Base-by-base conservation (phyloP, 768 basidiomycete species). In the Clathrus columnatus region DNA sequence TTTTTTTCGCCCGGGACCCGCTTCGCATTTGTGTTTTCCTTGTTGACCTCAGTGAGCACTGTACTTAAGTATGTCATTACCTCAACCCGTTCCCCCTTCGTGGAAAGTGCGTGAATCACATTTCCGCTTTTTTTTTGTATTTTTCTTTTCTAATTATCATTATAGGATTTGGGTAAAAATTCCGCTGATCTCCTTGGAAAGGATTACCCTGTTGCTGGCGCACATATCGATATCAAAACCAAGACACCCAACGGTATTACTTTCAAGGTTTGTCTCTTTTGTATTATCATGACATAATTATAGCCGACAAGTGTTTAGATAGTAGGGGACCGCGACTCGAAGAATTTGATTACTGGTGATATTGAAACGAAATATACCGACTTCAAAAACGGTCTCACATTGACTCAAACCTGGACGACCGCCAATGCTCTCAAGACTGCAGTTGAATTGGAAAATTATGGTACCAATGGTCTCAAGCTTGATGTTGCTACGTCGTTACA, bases 361-460 rank as follows among this genome's bases (percentile, higher is more conserved):
- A 77, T 98, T 64, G 96, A 99, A 83, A 87, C 84, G 72, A 99
- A 97, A 75, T 94, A 87, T 78, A 69, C 78, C 64, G 86, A 97
- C 80, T 80, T 80, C 76, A 83, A 84, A 73, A 91, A 95, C 71
- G 96, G 96, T 61, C 77, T 98, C 66, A 85, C 85, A 69, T 77
- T 96, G 79, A 98, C 96, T 63, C 81, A 95, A 75, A 81, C 88
- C 55, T 99, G 96, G 96, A 92, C 91, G 54, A 97, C 95, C 66
- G 64, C 82, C 69, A 99, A 99, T 78, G 72, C 85, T 67, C 87
- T 99, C 76, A 86, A 87, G 70, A 86, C 86, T 62, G 83, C 86
- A 69, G 71, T 97, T 61, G 96, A 99, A 79, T 77, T 98, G 68
- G 93, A 98, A 73, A 93, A 97, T 78, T 85, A 92, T 75, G 81